Evolutionary conservation across 202 grass and related monocot genomes (phyloP).

Genomic region (Schoenoplectus tabernaemontani): DNA sequence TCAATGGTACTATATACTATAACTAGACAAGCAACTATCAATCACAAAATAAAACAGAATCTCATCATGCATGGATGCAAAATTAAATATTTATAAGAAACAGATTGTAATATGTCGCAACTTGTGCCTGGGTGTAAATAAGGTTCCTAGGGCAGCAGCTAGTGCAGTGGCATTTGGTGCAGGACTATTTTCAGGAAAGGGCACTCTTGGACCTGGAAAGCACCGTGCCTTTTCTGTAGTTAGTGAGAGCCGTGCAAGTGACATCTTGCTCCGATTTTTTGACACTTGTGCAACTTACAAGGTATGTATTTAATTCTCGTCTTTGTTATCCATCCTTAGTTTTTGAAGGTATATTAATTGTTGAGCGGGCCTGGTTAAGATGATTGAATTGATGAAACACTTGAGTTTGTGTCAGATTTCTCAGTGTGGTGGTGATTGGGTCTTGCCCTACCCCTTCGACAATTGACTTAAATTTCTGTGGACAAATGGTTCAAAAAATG

Average conservation of each 20-base stretch:
- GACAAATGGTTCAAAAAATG: background rate
- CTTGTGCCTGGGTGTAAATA: constrained; percentile 17
- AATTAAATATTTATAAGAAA: background rate
- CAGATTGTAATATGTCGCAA: background rate
- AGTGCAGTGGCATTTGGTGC: constrained; percentile 93
- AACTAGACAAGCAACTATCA: background rate
- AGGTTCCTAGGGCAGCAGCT: constrained; percentile 94
- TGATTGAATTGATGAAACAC: no score
- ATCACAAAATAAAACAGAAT: background rate
- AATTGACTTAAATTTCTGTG: background rate
- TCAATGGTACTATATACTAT: background rate
- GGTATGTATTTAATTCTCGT: no score
- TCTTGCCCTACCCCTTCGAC: background rate
- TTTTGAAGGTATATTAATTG: background rate
- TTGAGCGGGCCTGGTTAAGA: background rate
- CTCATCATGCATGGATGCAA: background rate
- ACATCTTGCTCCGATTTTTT: constrained; percentile 75
- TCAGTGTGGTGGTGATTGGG: background rate
- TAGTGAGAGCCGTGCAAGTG: constrained; percentile 91
- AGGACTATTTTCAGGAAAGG: constrained; percentile 82
- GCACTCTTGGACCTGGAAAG: constrained; percentile 64
- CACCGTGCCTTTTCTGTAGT: constrained; percentile 90
- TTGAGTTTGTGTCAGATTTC: background rate
- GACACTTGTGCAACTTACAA: constrained; percentile 89
- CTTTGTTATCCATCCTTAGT: no score